Conservation (phyloP, 2,329 filamentous ascomycete genomes). For the Thelonectria blattea region DNA sequence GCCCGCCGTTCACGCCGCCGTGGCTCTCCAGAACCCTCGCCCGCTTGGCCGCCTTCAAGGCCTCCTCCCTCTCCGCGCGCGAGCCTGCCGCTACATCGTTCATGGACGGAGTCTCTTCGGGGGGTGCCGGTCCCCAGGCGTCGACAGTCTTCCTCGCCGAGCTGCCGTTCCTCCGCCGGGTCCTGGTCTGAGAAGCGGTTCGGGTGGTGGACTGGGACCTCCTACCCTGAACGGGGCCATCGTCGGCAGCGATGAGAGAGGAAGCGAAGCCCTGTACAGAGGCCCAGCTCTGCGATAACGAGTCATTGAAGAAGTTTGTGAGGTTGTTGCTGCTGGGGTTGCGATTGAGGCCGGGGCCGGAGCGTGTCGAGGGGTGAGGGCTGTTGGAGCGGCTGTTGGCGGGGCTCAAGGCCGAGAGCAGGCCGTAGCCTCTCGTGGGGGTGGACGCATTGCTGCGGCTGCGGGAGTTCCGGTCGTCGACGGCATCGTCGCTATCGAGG, state of each 20-base stretch:
- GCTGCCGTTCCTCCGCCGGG: constrained; percentile 27
- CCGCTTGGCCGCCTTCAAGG: constrained; percentile 61
- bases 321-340: constrained; percentile 47
- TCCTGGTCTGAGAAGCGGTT: constrained; percentile 30
- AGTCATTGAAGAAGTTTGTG: constrained; percentile 54
- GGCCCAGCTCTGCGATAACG: constrained; percentile 61
- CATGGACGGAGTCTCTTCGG: constrained; percentile 45
- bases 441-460: constrained; percentile 36
- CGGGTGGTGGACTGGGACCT: constrained; percentile 34
- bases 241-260: constrained; percentile 45
- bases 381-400: constrained; percentile 53
- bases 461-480: constrained; percentile 28
- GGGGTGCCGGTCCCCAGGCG: constrained; percentile 60
- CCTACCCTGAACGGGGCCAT: constrained; percentile 23
- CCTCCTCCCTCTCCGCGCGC: constrained; percentile 58
- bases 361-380: constrained; percentile 54
- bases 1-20: constrained; percentile 63
- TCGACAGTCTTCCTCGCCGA: constrained; percentile 24
- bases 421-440: constrained; percentile 43
- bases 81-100: constrained; percentile 62
- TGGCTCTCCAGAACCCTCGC: constrained; percentile 67
- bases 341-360: constrained; percentile 36
- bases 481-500: constrained; percentile 36
- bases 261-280: constrained; percentile 62
- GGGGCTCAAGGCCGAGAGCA: constrained; percentile 44